Evolutionary conservation across 345 rosid genomes (phyloP), one percentile per base, ranked within the genome.

Genomic region (Aquilaria yunnanensis): DNA sequence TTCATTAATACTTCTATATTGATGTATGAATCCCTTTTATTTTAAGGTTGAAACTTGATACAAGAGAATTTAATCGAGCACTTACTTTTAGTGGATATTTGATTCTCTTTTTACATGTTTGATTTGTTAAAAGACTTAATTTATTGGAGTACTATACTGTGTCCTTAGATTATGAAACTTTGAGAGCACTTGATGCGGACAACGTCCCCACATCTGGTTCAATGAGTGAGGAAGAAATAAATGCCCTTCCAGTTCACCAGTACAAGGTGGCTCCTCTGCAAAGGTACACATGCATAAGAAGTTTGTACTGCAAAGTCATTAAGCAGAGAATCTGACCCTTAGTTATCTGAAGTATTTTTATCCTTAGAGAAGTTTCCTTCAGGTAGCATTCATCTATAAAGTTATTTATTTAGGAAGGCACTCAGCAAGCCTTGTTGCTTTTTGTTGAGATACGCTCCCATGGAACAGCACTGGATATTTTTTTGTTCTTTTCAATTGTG

Each of bases 151-250:
- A 5, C 65, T 59, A 23, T 23, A 23, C 23, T 23, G 23, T 4
- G 33, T 43, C 14, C 54, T 69, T 74, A 94, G 97, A 94, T 80
- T 94, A 94, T 80, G 97, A 91, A 73, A 75, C 99, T 54, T 75
- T 94, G 70, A 85, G 99, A 71, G 91, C 97, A 41, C 79, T 94
- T 71, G 99, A 94, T 70, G 83, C 93, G 6, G 93, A 87, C 68
- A 86, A 84, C 72, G 78, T 68, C 57, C 75, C 84, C 51, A 46
- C 88, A 29, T 72, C 71, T 51, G 67, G 69, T 69, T 94, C 97
- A 29, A 90, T 90, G 99, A 94, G 83, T 4, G 99, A 94, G 64
- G 97, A 88, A 75, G 96, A 90, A 87, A 94, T 94, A 66, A 88
- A 88, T 72, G 85, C 89, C 45, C 83, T 90, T 53, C 97, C 99